phyloP scores from a whole-genome alignment of 116 monocot genomes.

The Trichopus zeylanicus region DNA sequence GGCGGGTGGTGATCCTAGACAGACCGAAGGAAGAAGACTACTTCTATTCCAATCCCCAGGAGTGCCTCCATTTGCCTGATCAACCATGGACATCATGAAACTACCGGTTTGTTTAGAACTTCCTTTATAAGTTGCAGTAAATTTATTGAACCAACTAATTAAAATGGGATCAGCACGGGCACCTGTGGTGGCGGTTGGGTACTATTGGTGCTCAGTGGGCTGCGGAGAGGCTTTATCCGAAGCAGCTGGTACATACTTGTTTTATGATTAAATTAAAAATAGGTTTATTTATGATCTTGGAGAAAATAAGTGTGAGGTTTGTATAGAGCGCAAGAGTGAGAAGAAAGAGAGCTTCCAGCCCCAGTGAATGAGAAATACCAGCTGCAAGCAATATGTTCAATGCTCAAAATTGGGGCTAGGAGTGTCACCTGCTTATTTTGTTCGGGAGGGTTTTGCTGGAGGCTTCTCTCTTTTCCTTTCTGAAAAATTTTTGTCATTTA shows the following conservation, averaged over 20 bases:
- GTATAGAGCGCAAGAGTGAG: no score
- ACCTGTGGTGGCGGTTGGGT: no score
- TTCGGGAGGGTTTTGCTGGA: not conserved
- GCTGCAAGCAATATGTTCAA: no score
- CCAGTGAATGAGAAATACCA: no score
- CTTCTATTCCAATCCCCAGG: conserved; percentile 90
- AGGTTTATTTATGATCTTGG: no score
- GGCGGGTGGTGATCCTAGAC: conserved; percentile 54
- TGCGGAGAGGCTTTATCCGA: no score
- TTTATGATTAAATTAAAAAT: no score
- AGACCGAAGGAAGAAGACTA: conserved; percentile 91
- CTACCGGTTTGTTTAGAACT: not conserved
- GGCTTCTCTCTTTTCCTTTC: not conserved
- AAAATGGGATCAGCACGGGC: not conserved
- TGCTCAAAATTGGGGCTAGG: not conserved
- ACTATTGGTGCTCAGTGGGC: no score
- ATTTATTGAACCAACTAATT: not conserved
- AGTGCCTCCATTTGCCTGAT: conserved; percentile 35
- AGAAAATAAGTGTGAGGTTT: no score
- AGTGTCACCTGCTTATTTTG: no score
- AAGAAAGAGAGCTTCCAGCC: no score
- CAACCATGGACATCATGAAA: conserved; percentile 14
- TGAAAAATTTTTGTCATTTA: not conserved
- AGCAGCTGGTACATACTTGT: no score
- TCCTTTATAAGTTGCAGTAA: not conserved